Conservation (phyloP, 805 yeast species). For the Saccharomycopsis schoenii region DNA sequence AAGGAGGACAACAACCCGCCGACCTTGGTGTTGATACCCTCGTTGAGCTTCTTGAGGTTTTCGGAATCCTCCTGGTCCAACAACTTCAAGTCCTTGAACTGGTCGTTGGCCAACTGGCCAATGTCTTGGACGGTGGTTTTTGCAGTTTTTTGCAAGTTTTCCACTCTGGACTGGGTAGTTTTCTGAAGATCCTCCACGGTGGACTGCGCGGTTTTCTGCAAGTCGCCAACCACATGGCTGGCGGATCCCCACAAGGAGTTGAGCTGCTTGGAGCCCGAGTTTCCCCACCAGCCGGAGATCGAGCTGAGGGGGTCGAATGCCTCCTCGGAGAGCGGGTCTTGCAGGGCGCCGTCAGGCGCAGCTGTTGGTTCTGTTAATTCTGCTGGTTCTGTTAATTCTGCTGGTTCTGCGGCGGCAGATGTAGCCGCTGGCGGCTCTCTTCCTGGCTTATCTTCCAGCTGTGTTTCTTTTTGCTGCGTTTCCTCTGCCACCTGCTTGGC, state of each 20-base stretch:
- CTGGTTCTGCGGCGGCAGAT: neutral
- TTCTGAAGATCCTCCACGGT: neutral
- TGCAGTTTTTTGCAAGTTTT: conserved; percentile 16
- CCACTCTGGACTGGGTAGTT: conserved; percentile 15
- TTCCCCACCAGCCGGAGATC: conserved; percentile 66
- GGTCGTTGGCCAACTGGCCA: conserved; percentile 13
- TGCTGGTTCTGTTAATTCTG: neutral
- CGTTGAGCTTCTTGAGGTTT: neutral
- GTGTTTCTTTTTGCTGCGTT: neutral
- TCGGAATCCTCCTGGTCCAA: conserved; percentile 3
- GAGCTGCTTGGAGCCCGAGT: conserved; percentile 57
- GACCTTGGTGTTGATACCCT: conserved; percentile 4
- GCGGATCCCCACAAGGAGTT: conserved; percentile 63
- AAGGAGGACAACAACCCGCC: conserved; percentile 14
- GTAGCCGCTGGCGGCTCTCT: neutral
- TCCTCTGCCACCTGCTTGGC: conserved; percentile 19
- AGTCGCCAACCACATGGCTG: conserved; percentile 27
- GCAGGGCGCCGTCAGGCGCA: conserved; percentile 2
- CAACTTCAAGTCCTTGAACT: conserved; percentile 7
- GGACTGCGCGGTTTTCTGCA: conserved; percentile 17
- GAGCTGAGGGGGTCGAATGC: conserved; percentile 46
- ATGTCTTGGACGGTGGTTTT: conserved; percentile 10
- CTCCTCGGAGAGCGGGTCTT: conserved; percentile 16
- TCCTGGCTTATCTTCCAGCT: conserved; percentile 11
- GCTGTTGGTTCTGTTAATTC: neutral